Conservation (phyloP, 768 basidiomycete species). For the Hydnomerulius pinastri region DNA sequence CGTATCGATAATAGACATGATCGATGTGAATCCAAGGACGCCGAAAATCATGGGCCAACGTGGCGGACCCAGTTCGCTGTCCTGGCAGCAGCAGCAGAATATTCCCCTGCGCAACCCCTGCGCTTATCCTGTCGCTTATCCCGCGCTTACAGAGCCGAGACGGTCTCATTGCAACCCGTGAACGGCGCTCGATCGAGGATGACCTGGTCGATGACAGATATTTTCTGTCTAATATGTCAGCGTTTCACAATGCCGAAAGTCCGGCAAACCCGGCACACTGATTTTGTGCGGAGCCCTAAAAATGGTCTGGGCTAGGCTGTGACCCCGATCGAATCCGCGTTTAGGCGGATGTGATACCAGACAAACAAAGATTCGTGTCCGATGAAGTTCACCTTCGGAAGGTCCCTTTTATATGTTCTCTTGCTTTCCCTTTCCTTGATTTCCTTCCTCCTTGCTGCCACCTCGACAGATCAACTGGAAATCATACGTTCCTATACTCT, state of each 20-base stretch:
- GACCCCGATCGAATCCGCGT: conserved; percentile 40
- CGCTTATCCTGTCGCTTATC: too few relatives aligned
- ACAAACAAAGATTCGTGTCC: conserved; percentile 38
- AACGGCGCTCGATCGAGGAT: too few relatives aligned
- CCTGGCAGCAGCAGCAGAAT: too few relatives aligned
- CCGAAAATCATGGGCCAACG: too few relatives aligned
- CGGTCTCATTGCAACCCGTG: too few relatives aligned
- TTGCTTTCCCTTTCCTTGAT: conserved; percentile 36
- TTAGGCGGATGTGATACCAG: conserved; percentile 33
- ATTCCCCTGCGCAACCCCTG: too few relatives aligned
- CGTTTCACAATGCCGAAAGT: conserved; percentile 15
- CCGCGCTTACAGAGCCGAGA: too few relatives aligned
- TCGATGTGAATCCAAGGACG: too few relatives aligned
- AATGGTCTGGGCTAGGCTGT: conserved; percentile 35
- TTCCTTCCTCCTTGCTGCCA: conserved; percentile 34
- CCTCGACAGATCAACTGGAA: conserved; percentile 20
- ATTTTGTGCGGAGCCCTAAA: conserved; percentile 37
- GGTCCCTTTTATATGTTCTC: conserved; percentile 42
- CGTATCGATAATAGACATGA: neutral
- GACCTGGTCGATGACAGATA: neutral
- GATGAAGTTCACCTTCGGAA: conserved; percentile 32
- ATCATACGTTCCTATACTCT: conserved; percentile 9
- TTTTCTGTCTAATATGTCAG: neutral
- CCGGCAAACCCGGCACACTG: conserved; percentile 23
- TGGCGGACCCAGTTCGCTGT: too few relatives aligned